Evolutionary conservation across 2,329 filamentous ascomycete species (phyloP).

Genomic region (Thielaviopsis euricoi): DNA sequence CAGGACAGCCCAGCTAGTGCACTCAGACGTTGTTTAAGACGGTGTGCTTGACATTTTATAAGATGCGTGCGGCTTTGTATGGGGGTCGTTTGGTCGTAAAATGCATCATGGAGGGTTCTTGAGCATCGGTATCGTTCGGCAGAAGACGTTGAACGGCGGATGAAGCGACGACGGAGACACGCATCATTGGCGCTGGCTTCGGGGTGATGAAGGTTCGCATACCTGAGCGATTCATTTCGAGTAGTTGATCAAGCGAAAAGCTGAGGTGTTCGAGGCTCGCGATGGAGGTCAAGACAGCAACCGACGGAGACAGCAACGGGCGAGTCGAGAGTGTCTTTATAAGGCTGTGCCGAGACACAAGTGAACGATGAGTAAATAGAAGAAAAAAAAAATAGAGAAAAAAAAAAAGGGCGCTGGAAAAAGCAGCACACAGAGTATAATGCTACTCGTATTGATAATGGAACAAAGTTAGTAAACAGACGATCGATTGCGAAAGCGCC

Average conservation of each 20-base stretch:
- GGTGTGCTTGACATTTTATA: no score
- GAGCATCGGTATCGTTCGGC: not conserved
- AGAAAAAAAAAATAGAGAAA: not conserved
- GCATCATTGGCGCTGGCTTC: constrained; percentile 12
- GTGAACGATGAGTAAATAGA: no score
- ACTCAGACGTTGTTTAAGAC: no score
- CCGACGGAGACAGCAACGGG: not conserved
- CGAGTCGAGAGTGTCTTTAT: not conserved
- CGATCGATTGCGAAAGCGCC: not conserved
- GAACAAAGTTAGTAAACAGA: not conserved
- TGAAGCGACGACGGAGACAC: constrained; percentile 9
- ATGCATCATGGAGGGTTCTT: not conserved
- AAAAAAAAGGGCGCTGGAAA: not conserved
- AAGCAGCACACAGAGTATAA: not conserved
- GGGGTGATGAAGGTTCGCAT: constrained; percentile 10
- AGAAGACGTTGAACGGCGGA: not conserved
- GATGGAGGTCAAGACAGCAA: not conserved
- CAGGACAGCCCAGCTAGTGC: no score
- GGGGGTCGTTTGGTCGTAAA: not conserved
- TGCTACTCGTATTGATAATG: not conserved
- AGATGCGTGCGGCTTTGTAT: not conserved
- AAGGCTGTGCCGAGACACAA: not conserved
- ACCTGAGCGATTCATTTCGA: constrained; percentile 6
- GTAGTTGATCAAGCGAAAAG: not conserved
- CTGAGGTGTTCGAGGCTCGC: not conserved